Evolutionary conservation across 768 basidiomycete genomes (phyloP).

Genomic region (Psilocybe subaeruginosa): DNA sequence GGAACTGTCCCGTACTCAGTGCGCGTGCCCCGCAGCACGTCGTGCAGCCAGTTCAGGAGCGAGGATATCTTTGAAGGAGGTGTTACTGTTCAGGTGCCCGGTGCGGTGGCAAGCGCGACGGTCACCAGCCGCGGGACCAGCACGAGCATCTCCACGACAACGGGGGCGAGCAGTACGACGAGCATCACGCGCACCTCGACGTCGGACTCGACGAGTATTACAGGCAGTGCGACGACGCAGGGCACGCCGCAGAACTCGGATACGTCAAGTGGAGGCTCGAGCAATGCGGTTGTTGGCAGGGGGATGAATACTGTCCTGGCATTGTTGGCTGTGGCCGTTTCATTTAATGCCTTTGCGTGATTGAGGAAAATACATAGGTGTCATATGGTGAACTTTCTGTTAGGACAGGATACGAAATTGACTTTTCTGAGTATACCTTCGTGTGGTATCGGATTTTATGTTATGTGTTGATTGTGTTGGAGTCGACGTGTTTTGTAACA

Average conservation of each 20-base stretch:
- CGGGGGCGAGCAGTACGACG: too few relatives aligned
- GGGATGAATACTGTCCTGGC: too few relatives aligned
- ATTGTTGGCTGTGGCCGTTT: too few relatives aligned
- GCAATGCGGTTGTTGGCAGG: too few relatives aligned
- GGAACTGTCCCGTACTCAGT: neutral
- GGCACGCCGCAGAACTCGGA: neutral
- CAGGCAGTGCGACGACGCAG: neutral
- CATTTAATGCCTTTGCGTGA: too few relatives aligned
- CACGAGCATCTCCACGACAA: neutral
- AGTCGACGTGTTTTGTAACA: too few relatives aligned
- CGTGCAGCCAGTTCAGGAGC: slow-evolving; percentile 35
- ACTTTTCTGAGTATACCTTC: too few relatives aligned
- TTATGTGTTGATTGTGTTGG: too few relatives aligned
- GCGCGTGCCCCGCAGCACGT: slow-evolving; percentile 32
- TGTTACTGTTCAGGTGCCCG: slow-evolving; percentile 22
- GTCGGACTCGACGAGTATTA: neutral
- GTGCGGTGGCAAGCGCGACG: neutral
- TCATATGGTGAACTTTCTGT: too few relatives aligned
- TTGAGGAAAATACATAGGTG: too few relatives aligned
- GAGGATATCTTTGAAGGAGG: slow-evolving; percentile 29
- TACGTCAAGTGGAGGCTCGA: neutral
- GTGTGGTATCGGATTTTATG: too few relatives aligned
- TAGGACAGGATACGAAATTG: too few relatives aligned
- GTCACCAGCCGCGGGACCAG: neutral
- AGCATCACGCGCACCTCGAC: neutral